Base-by-base conservation (phyloP, 164 flowering plant genomes). In the Dillenia suffruticosa region DNA sequence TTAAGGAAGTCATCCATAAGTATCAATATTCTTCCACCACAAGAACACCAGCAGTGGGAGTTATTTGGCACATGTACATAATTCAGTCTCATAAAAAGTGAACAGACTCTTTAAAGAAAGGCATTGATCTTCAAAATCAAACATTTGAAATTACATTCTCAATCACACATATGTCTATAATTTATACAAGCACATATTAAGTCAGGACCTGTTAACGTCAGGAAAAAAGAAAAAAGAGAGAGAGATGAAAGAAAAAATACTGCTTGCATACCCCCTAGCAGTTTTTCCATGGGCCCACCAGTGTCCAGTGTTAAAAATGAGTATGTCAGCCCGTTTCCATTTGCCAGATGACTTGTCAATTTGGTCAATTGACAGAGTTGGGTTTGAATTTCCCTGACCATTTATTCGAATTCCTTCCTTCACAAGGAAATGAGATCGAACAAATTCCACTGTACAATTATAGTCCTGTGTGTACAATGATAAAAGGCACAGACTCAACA, bases 221-320 rank as follows among this genome's bases (percentile, higher is more conserved):
- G 32, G 32, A 26, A 26, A 5, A 26, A 5, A 26, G 32, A 26
- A 5, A 26, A n/a, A 51, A 15, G 51, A 49, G 52, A 46, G 12
- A 40, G 40, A 54, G 5, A 26, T 52, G 11, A 59, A 54, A 9
- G 44, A 51, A 10, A 60, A 8, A 67, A 56, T 57, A 53, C 58
- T 44, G 44, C 43, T 57, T 52, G 64, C 72, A 44, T 60, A 93
- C 98, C 98, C 97, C 40, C 93, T 78, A 51, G 96, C 79, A 65
- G 96, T 93, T 72, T 90, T 93, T 73, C 96, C 93, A 75, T 90
- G 98, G 72, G 87, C 74, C 96, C 96, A 92, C 98, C 98, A 92
- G 65, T 92, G 98, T 17, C 96, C 98, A 43, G 97, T 88, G 69
- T 90, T 92, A 70, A 92, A 90, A 46, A 92, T 80, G 46, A 93